Evolutionary conservation across 2,329 filamentous ascomycete species (phyloP).

Genomic region (Trichoderma polysporum): DNA sequence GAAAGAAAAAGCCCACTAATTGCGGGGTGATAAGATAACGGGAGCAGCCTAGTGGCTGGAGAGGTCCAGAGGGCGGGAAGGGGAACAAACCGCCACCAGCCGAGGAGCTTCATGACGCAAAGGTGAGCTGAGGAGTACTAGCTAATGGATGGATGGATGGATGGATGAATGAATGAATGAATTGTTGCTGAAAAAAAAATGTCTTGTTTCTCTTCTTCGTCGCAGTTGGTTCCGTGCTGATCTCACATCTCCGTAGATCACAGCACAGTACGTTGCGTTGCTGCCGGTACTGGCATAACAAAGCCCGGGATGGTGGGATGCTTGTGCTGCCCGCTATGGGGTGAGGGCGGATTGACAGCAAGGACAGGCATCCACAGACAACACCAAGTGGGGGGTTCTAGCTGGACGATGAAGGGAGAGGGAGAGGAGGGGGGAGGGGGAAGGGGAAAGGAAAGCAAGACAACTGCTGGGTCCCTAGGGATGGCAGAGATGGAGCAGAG

Average conservation of each 20-base stretch:
- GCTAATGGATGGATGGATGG: too few species aligned
- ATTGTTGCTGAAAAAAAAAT: too few species aligned
- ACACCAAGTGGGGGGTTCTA: not conserved
- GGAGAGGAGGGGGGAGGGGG: not conserved
- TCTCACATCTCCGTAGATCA: not conserved
- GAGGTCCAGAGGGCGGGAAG: not conserved
- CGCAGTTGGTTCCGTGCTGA: too few species aligned
- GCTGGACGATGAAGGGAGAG: not conserved
- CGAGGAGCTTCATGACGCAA: not conserved
- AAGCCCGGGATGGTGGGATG: not conserved
- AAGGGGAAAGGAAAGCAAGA: not conserved
- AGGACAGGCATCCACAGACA: not conserved
- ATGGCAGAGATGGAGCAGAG: not conserved
- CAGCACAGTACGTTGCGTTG: not conserved
- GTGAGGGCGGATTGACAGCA: slow-evolving; percentile 15
- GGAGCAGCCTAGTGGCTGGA: slow-evolving; percentile 14
- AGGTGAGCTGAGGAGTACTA: not conserved
- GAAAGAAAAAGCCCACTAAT: slow-evolving; percentile 15
- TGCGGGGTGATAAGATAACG: slow-evolving; percentile 25
- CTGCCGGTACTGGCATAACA: not conserved
- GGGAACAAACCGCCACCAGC: not conserved
- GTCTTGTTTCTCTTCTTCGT: too few species aligned
- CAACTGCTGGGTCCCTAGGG: slow-evolving; percentile 1
- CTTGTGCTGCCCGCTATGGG: not conserved
- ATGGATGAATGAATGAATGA: too few species aligned